Evolutionary conservation across 116 monocot species (phyloP).

Genomic region (Zostera marina): DNA sequence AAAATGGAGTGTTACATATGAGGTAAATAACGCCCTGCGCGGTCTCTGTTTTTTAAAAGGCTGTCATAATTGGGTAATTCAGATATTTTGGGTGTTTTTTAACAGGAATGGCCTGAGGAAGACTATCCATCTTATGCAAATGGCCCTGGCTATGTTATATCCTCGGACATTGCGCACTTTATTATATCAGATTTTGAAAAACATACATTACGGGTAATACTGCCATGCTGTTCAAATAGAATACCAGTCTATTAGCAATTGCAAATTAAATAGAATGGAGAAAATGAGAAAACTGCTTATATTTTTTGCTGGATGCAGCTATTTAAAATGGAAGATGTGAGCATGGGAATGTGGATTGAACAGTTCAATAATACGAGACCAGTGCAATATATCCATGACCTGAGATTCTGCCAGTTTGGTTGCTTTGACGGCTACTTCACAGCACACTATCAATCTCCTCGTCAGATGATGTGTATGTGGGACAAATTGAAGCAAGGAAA

Average conservation of each 20-base stretch:
- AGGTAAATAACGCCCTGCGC: slow-evolving; percentile 28
- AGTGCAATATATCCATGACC: slow-evolving; percentile 52
- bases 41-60: background rate
- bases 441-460: slow-evolving; percentile 76
- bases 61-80: too few relatives aligned
- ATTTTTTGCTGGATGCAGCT: slow-evolving; percentile 29
- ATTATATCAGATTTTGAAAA: slow-evolving; percentile 51
- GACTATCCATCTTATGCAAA: slow-evolving; percentile 84
- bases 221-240: background rate
- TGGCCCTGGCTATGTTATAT: slow-evolving; percentile 78
- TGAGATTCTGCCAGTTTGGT: slow-evolving; percentile 78
- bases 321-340: slow-evolving; percentile 95
- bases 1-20: slow-evolving; percentile 98
- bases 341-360: slow-evolving; percentile 97
- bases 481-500: slow-evolving; percentile 43
- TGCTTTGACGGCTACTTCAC: slow-evolving; percentile 75
- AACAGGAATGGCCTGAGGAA: slow-evolving; percentile 84
- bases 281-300: background rate
- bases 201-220: slow-evolving; percentile 42
- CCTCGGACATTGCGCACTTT: slow-evolving; percentile 59
- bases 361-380: slow-evolving; percentile 42
- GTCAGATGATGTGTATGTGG: slow-evolving; percentile 94
- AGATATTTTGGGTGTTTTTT: background rate
- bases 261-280: background rate
- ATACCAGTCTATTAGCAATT: background rate